Evolutionary conservation across 495 filamentous ascomycete genomes (phyloP), one percentile per base, ranked within the genome.

Genomic region (Neurospora pannonica): DNA sequence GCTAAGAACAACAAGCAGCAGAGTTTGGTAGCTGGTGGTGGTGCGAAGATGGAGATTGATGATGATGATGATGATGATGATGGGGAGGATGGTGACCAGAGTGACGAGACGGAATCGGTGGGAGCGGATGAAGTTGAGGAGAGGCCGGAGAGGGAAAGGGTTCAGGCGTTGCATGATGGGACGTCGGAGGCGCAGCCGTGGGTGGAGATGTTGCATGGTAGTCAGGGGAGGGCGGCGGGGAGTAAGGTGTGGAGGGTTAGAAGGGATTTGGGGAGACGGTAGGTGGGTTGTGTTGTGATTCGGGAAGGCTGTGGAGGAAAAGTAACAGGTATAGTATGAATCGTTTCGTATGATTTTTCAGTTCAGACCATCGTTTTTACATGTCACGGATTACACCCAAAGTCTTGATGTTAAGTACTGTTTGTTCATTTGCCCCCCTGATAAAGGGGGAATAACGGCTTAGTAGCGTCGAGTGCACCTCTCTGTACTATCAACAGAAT

Each of bases 211-310:
- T 73, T 88, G n/a, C 76, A 84, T 70, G 84, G 84, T 21, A 84
- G 83, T 36, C 81, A 87, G 78, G 84, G 83, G 72, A 79, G 86
- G 77, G 82, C 84, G 28, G 82, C 84, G 11, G 87, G 87, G 11
- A 83, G 84, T 19, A 80, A 83, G 69, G 86, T 88, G 31, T 89
- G 87, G 87, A 81, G 87, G 74, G 86, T 88, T 17, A 83, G 87
- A 72, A 83, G 87, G 76, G 87, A 89, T 77, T 73, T 89, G 11
- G 87, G 87, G 13, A 80, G 71, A 15, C 24, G 54, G 15, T 67
- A 67, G 28, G 15, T 34, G 21, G 15, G n/a, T 5, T 54, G 46
- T 54, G 46, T 48, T 24, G 19, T n/a, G 19, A 0, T 10, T 9
- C 21, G 19, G 17, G 17, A 24, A n/a, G 2, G 42, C 8, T n/a